A percentile compares a stretch with the other conserved stretches of the same genome.
These are phyloP conservation scores for Beauveria bassiana DNA, from an alignment of 2,329 filamentous ascomycete species.

Conservation along the genomic window DNA sequence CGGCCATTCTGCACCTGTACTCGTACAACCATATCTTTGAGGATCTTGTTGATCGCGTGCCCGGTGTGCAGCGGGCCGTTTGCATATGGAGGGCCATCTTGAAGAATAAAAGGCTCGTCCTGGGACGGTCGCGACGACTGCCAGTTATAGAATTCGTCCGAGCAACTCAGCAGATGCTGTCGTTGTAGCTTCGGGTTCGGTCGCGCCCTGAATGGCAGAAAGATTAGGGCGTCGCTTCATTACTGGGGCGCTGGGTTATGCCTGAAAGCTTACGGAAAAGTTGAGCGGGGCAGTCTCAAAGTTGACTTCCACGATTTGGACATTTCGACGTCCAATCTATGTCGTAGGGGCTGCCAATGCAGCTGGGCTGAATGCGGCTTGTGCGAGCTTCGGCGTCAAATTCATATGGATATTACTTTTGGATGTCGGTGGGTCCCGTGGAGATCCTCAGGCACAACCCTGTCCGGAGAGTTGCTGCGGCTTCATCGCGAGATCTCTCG, in stretches of 20 bases:
- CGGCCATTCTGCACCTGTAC: constrained; percentile 66
- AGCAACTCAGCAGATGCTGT: constrained; percentile 64
- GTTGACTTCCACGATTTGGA: constrained; percentile 65
- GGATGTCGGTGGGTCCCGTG: not conserved
- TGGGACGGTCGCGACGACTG: constrained; percentile 54
- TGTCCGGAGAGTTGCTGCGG: too few relatives aligned
- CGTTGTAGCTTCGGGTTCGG: constrained; percentile 41
- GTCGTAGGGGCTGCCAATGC: constrained; percentile 13
- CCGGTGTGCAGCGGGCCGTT: constrained; percentile 89
- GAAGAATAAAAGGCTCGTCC: constrained; percentile 64
- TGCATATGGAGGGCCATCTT: constrained; percentile 95
- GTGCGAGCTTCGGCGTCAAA: not conserved
- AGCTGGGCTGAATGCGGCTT: not conserved
- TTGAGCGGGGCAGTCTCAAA: constrained; percentile 65
- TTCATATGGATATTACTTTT: not conserved
- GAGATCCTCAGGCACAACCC: not conserved
- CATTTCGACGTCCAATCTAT: constrained; percentile 27
- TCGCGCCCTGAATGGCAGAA: constrained; percentile 35
- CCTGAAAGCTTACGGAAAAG: constrained; percentile 54
- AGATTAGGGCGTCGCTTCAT: constrained; percentile 7
- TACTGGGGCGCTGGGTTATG: not conserved
- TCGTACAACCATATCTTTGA: constrained; percentile 88
- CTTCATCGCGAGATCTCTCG: too few relatives aligned
- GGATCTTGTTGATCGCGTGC: constrained; percentile 92
- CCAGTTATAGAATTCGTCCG: constrained; percentile 86